These are phyloP conservation scores for Daucus carota DNA, from an alignment of 129 eudicot genomes.

Conservation along the genomic window DH1_v3.0 NC_030387.2:25761501-25762000, in stretches of 20 bases:
- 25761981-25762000: neutral
- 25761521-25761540: neutral
- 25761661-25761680: neutral
- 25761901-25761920: constrained; percentile 22
- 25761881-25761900: constrained; percentile 23
- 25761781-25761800: neutral
- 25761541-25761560: neutral
- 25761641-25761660: neutral
- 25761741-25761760: neutral
- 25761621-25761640: neutral
- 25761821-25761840: too few species aligned
- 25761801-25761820: neutral
- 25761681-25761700: neutral
- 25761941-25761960: too few species aligned
- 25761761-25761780: neutral
- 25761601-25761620: neutral
- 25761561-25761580: neutral
- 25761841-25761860: neutral
- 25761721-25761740: neutral
- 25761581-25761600: neutral
- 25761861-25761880: neutral
- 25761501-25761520: too few species aligned
- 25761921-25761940: constrained; percentile 27
- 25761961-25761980: neutral
- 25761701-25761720: neutral